These are phyloP conservation scores for Lindgomyces ingoldianus DNA, from an alignment of 495 filamentous ascomycete species.

Conservation along the genomic window DNA sequence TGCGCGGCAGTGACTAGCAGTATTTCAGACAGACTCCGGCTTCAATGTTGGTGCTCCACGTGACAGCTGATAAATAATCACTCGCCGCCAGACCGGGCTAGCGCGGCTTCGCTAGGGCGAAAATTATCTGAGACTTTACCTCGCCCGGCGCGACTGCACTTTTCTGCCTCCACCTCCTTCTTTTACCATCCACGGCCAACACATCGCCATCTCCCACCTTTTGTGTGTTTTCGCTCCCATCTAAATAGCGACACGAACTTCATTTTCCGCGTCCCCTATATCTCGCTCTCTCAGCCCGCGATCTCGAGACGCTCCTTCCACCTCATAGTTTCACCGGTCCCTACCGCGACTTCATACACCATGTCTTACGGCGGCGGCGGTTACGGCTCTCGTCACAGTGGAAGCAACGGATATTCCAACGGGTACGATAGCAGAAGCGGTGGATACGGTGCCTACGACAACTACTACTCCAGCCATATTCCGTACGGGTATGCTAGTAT, in stretches of 20 bases:
- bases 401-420: constrained; percentile 43
- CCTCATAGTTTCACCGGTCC: constrained; percentile 23
- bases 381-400: constrained; percentile 49
- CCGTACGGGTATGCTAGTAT: constrained; percentile 34
- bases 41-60: too few species aligned
- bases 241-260: constrained; percentile 24
- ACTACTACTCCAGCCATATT: constrained; percentile 32
- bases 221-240: constrained; percentile 36
- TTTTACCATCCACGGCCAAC: constrained; percentile 4
- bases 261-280: constrained; percentile 7
- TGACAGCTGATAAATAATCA: not conserved
- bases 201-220: not conserved
- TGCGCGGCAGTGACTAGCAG: too few species aligned
- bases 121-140: not conserved
- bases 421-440: constrained; percentile 31
- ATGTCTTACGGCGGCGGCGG: constrained; percentile 82
- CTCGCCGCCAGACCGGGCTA: not conserved
- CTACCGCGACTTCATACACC: constrained; percentile 32
- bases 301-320: constrained; percentile 14
- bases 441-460: constrained; percentile 30
- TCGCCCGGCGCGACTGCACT: not conserved
- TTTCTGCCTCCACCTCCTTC: not conserved
- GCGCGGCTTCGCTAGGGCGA: not conserved
- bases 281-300: constrained; percentile 2
- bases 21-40: not conserved